A percentile compares a stretch with the other conserved stretches of the same genome.
Evolutionary conservation across 495 filamentous ascomycete species (phyloP).

Genomic region (Neurospora sp.): DNA sequence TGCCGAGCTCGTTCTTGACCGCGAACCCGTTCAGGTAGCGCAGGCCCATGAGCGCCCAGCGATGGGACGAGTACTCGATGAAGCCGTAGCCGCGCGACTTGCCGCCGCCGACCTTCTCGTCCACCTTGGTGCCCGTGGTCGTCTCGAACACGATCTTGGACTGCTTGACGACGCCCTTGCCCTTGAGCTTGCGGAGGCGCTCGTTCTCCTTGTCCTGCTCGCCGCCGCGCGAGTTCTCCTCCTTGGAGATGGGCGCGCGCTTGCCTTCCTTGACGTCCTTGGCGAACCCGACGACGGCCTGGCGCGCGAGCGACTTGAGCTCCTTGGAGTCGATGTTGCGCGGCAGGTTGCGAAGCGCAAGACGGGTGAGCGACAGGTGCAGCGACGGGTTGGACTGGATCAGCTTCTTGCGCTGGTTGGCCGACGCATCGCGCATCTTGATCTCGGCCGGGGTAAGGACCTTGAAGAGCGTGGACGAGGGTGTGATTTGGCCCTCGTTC

Average conservation of each 20-base stretch:
- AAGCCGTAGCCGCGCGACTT: conserved; percentile 91
- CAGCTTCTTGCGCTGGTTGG: conserved; percentile 77
- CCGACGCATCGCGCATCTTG: conserved; percentile 78
- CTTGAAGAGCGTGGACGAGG: conserved; percentile 61
- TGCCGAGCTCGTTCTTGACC: conserved; percentile 37
- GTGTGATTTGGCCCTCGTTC: conserved; percentile 70
- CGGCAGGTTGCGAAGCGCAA: conserved; percentile 91
- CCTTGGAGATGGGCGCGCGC: conserved; percentile 71
- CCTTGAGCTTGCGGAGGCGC: conserved; percentile 61
- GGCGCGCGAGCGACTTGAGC: conserved; percentile 79
- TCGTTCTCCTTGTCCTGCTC: conserved; percentile 74
- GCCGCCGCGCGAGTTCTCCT: conserved; percentile 70
- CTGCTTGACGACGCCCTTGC: conserved; percentile 90
- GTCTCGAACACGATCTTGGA: conserved; percentile 92
- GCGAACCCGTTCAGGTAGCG: conserved; percentile 85
- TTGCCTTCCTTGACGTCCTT: conserved; percentile 68
- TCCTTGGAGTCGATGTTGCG: conserved; percentile 75
- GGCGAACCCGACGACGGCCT: conserved; percentile 88
- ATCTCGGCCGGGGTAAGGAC: conserved; percentile 70
- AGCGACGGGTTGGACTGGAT: conserved; percentile 84
- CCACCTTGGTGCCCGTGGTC: conserved; percentile 66
- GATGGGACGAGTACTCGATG: conserved; percentile 90
- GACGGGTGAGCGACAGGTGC: conserved; percentile 80
- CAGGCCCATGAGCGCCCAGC: conserved; percentile 90
- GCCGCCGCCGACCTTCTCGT: conserved; percentile 56